A percentile compares a stretch with the other conserved stretches of the same genome.
These are phyloP conservation scores for Colletotrichum lupini DNA, from an alignment of 2,329 filamentous ascomycete species.

Conservation along the genomic window DNA sequence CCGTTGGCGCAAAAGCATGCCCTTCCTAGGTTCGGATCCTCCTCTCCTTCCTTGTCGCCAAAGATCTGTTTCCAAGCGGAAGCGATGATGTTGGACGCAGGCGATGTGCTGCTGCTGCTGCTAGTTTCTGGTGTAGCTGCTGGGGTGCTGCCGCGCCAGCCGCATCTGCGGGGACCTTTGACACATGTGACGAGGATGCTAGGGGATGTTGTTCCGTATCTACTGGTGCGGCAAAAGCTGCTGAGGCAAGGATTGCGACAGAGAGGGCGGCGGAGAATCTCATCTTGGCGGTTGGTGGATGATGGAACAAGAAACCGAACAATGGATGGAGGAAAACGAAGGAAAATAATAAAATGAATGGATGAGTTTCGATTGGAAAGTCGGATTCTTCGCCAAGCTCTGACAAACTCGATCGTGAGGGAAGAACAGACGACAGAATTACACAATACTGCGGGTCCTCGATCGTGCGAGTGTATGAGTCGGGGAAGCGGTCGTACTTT, in stretches of 20 bases:
- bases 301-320: neutral
- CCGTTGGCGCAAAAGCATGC: constrained; percentile 44
- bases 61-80: constrained; percentile 15
- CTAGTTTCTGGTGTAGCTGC: neutral
- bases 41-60: neutral
- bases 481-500: neutral
- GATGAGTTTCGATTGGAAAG: neutral
- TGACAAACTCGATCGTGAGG: neutral
- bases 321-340: neutral
- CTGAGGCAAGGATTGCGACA: constrained; percentile 3
- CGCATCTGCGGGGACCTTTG: neutral
- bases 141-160: neutral
- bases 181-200: neutral
- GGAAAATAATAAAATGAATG: neutral
- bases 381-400: no score
- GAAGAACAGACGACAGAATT: neutral
- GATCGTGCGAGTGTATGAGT: neutral
- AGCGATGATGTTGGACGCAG: neutral
- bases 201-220: constrained; percentile 16
- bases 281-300: constrained; percentile 1
- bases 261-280: neutral
- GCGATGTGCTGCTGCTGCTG: neutral
- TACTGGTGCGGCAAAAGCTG: constrained; percentile 14
- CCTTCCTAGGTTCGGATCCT: neutral
- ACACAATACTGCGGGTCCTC: neutral